Evolutionary conservation across 2,329 filamentous ascomycete genomes (phyloP), one percentile per base, ranked within the genome.

Genomic region (Alternaria sp.): DNA sequence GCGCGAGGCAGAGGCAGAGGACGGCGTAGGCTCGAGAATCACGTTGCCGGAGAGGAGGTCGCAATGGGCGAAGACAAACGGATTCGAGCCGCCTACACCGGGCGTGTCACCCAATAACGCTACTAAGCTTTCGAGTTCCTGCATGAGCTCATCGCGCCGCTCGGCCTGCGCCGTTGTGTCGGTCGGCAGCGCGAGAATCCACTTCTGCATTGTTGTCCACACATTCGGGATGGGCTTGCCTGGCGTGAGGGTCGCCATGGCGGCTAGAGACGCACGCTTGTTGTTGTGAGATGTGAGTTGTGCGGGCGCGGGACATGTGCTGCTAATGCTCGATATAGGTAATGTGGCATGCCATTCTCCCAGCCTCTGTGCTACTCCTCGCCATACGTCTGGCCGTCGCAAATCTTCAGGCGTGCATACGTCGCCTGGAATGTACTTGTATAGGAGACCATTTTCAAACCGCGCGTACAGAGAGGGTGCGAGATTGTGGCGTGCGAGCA

Each of bases 41-140:
- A 99, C 92, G 78, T 99, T 99, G 70, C 94, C 96, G 79, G 91
- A 93, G n/a, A 99, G 85, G 23, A 99, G 87, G 80, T 99, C 96
- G 84, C 94, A 97, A 81, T 98, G 95, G 67, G 92, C 91, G 83
- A 98, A 97, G 51, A 98, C 89, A 70, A 97, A 89, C 87, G 94
- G 79, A 69, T 93, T 87, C 21, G 74, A 72, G 67, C 70, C 84
- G 59, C 93, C 93, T 52, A 97, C 84, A 43, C 93, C 93, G 51
- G 90, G 88, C 17, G 91, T 89, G 73, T 92, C 87, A 78, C 93
- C 92, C 49, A 97, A 85, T 73, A 91, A 87, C 56, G 83, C 80
- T 63, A 93, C 86, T 64, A 96, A 84, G 73, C 86, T 86, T 67
- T 88, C 86, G 62, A 97, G 83, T 82, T 98, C 95, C 58, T 82